phyloP scores from a whole-genome alignment of 2,329 filamentous ascomycete genomes.

The Paracoccidioides brasiliensis region DNA sequence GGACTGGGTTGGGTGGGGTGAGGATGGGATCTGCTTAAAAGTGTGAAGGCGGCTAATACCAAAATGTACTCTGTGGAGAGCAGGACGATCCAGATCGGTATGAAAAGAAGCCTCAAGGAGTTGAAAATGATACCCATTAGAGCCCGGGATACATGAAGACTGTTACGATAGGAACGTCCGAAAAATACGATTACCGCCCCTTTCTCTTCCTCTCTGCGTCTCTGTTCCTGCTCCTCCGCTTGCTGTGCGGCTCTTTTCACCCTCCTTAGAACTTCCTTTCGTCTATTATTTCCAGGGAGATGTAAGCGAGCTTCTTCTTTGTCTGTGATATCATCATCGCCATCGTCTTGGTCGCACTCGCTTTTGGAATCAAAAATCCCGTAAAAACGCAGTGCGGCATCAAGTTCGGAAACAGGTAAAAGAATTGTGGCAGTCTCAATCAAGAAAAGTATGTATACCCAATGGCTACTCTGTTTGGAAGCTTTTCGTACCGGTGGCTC shows the following conservation, averaged over 20 bases:
- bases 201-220: neutral
- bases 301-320: neutral
- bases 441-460: slow-evolving; percentile 4
- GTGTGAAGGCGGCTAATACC: neutral
- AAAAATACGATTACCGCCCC: neutral
- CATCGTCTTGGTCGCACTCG: neutral
- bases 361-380: neutral
- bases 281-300: neutral
- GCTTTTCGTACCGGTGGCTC: slow-evolving; percentile 5
- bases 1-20: neutral
- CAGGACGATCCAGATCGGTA: slow-evolving; percentile 2
- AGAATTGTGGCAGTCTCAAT: slow-evolving; percentile 1
- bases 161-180: neutral
- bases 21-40: neutral
- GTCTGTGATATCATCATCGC: neutral
- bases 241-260: neutral
- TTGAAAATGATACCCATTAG: neutral
- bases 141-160: neutral
- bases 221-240: neutral
- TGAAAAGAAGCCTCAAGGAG: neutral
- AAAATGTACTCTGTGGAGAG: neutral
- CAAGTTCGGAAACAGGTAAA: slow-evolving; percentile 2
- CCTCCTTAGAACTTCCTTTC: neutral
- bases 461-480: slow-evolving; percentile 5
- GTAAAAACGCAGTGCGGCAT: slow-evolving; percentile 1